Base-by-base conservation (phyloP, 257 asterid genomes). In the Cordia subcordata region DNA sequence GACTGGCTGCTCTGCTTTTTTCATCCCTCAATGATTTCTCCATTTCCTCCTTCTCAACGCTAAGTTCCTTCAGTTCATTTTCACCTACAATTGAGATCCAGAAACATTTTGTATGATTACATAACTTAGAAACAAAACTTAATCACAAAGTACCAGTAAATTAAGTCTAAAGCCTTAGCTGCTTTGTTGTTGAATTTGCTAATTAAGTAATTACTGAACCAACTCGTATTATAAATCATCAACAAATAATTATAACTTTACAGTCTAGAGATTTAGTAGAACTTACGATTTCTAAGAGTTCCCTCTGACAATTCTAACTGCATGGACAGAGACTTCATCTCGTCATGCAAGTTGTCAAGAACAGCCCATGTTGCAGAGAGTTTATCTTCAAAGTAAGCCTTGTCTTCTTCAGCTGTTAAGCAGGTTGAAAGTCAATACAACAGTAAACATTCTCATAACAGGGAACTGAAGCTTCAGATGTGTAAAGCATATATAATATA, bases 341-440 rank as follows among this genome's bases (percentile, higher is more conserved):
- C 78, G 64, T 76, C 88, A 33, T 89, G 81, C 78, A 89, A 75
- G 65, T 69, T 77, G 75, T 82, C 90, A 65, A 87, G 77, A 80
- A 85, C 76, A 69, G 50, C 82, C 52, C 97, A 89, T 60, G 89
- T 75, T 61, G 86, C 75, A 60, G 94, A 89, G 58, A 86, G 66
- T 75, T 82, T 93, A 62, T 80, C 90, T 78, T 83, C 97, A 57
- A 86, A 79, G 58, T 15, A 76, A 38, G 72, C 79, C 73, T 83
- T 93, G 76, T 85, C 94, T 68, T 85, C 83, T 79, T 85, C 97
- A 69, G 97, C 99, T 93, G 96, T 52, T 39, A 62, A 64, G 59
- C 57, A 51, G 32, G 50, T 23, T 49, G 20, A 62, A 52, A 18
- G 42, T 82, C 58, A 78, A 59, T 57, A 73, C 38, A 65, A 69